Conservation (phyloP, 371 early-diverging fungal genomes). For the Dentiscutata heterogama region DNA sequence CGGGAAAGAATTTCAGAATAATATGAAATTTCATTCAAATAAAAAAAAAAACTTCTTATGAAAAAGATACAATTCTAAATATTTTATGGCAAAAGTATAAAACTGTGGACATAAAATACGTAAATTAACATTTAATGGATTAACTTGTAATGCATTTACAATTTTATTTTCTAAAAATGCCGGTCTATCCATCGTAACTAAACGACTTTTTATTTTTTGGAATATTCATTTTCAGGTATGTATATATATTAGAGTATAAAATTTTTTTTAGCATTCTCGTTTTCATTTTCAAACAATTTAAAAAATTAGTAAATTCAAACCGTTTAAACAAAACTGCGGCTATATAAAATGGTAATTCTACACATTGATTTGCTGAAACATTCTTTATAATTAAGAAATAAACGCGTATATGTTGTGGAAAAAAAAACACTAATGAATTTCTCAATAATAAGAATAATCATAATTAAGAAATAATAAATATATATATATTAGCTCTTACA, state of each 20-base stretch:
- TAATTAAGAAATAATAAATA: not conserved
- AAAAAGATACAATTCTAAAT: constrained; percentile 14
- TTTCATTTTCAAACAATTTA: not conserved
- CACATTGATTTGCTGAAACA: not conserved
- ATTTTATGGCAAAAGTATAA: constrained; percentile 2
- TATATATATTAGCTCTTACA: not conserved
- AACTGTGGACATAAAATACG: constrained; percentile 11
- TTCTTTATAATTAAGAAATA: not conserved
- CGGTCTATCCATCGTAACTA: not conserved
- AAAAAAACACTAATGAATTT: not conserved
- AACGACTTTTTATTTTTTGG: not conserved
- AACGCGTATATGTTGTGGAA: not conserved
- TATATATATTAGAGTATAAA: not conserved
- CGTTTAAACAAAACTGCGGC: not conserved
- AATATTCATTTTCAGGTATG: not conserved
- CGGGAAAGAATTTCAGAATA: not conserved
- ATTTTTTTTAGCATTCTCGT: not conserved
- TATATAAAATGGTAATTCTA: constrained; percentile 23
- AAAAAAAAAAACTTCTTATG: not conserved
- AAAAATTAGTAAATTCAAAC: not conserved
- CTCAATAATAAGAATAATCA: not conserved
- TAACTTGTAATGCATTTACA: constrained; percentile 25
- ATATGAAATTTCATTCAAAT: not conserved
- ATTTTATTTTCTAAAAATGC: constrained; percentile 1
- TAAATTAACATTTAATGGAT: constrained; percentile 11